Evolutionary conservation across 495 filamentous ascomycete genomes (phyloP), one percentile per base, ranked within the genome.

Genomic region (Aspergillus sclerotiicarbonarius): DNA sequence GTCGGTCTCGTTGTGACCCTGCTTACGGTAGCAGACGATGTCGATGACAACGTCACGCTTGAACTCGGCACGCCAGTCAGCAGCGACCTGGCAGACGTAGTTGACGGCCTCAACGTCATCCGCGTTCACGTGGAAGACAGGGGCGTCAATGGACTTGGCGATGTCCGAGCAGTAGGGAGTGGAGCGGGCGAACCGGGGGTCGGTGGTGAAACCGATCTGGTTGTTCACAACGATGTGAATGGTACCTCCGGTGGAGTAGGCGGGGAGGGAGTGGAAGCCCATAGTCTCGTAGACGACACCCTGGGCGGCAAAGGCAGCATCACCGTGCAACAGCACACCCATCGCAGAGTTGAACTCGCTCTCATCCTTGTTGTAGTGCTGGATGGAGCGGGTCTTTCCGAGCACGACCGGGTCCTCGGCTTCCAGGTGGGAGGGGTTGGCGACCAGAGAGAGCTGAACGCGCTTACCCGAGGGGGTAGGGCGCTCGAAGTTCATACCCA

Each of bases 161-260:
- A 98, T 96, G 73, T 98, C 94, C 16, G 94, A 96, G 78, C 94
- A 98, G 82, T 98, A 98, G 54, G 94, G 90, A 48, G 94, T 98
- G 20, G 94, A 98, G 63, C 94, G 91, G 64, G 94, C 84, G 71
- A 93, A 98, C 56, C 94, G 92, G 62, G 94, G 94, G 71, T 98
- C 94, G n/a, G 94, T 98, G 54, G 94, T 98, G 82, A 98, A 98
- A 71, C 94, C 94, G 71, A 98, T 98, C 80, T 98, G 94, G 83
- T 98, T 98, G 85, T 98, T 98, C 63, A 98, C 91, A 49, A 98
- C 86, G 61, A 98, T 80, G 76, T 98, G 94, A 70, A 98, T 91
- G 51, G 94, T 98, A 66, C 94, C 94, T 66, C 94, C 94, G 51
- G 95, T 98, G 20, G 93, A 96, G 80, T 96, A 98, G 43, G 88